Conservation (phyloP, 768 basidiomycete species). For the Daedaleopsis nitida region DNA sequence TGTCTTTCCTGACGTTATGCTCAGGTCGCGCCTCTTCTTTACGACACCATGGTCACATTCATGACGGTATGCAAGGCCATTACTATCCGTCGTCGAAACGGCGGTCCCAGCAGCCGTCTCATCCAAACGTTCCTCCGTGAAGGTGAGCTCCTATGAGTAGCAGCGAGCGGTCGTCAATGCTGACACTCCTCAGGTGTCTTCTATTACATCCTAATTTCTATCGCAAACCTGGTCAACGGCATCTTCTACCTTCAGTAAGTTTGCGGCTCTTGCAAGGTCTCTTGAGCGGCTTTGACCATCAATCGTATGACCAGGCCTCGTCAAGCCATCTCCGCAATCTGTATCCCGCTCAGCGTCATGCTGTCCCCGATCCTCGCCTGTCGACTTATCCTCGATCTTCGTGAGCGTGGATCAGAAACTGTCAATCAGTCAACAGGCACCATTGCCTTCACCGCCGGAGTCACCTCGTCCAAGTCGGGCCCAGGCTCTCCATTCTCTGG, state of each 20-base stretch:
- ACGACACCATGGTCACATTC: conserved; percentile 77
- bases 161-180: neutral
- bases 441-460: conserved; percentile 33
- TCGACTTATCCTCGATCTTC: conserved; percentile 80
- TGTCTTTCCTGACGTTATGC: neutral
- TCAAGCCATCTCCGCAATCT: conserved; percentile 81
- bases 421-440: conserved; percentile 58
- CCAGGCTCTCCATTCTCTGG: conserved; percentile 32
- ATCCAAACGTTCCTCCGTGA: conserved; percentile 86
- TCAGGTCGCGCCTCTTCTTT: conserved; percentile 78
- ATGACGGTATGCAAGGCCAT: conserved; percentile 84
- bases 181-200: conserved; percentile 58
- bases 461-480: conserved; percentile 29
- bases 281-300: conserved; percentile 1
- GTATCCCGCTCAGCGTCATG: conserved; percentile 85
- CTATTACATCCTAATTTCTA: conserved; percentile 84
- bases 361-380: conserved; percentile 79
- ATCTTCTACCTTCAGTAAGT: conserved; percentile 84
- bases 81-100: conserved; percentile 71
- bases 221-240: conserved; percentile 83
- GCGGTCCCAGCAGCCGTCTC: conserved; percentile 74
- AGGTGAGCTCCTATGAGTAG: conserved; percentile 42
- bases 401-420: conserved; percentile 80
- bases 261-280: neutral
- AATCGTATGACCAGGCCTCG: conserved; percentile 53